Conservation (phyloP, 1,284 basidiomycete genomes). For the Ustilago vetiveriae region DNA sequence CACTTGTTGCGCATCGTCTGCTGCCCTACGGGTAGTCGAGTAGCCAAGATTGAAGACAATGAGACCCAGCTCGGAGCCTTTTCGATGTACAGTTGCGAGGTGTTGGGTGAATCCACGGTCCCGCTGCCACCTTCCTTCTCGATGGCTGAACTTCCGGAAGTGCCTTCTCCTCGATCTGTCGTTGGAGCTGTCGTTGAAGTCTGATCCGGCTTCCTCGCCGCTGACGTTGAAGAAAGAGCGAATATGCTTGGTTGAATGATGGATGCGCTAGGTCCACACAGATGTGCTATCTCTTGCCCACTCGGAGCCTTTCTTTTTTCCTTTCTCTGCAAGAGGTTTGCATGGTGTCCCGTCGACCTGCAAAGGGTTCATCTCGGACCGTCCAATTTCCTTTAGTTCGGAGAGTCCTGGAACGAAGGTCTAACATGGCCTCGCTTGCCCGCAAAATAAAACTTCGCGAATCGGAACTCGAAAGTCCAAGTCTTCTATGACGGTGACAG, state of each 20-base stretch:
- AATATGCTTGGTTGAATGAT: not conserved
- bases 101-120: too few species aligned
- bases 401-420: not conserved
- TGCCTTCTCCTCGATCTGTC: too few species aligned
- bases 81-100: not conserved
- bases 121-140: too few species aligned
- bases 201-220: too few species aligned
- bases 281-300: not conserved
- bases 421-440: too few species aligned
- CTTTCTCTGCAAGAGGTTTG: not conserved
- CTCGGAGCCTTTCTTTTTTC: constrained; percentile 42
- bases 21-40: not conserved
- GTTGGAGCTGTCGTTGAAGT: too few species aligned
- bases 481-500: not conserved
- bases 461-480: constrained; percentile 20
- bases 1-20: not conserved
- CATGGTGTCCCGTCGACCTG: constrained; percentile 6
- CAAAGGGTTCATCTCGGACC: not conserved
- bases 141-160: too few species aligned
- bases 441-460: constrained; percentile 24
- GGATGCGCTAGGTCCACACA: not conserved
- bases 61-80: constrained; percentile 9
- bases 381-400: too few species aligned
- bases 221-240: too few species aligned
- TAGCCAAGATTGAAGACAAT: not conserved